These are phyloP conservation scores for Leavenworthia alabamica DNA, from an alignment of 345 rosid genomes.

Conservation along the genomic window DNA sequence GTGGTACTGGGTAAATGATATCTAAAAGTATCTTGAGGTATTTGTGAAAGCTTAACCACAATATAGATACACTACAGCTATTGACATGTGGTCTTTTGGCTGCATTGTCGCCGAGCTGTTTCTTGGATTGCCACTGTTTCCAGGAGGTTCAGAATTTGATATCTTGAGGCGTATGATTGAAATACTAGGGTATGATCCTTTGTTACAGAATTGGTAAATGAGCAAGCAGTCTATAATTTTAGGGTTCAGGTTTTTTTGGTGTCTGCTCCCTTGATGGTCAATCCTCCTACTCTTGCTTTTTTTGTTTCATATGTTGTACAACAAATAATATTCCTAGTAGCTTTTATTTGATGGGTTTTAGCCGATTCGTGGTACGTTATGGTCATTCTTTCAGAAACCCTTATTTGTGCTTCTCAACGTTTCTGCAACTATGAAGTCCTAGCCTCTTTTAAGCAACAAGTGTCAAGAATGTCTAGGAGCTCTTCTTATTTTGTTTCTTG, in stretches of 20 bases:
- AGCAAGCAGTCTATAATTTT: not conserved
- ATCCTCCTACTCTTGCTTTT: not conserved
- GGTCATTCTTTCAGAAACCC: slow-evolving; percentile 1
- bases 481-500: not conserved
- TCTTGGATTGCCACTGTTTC: slow-evolving; percentile 94
- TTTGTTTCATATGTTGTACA: slow-evolving; percentile 1
- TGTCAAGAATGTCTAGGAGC: slow-evolving; percentile 3
- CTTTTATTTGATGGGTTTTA: not conserved
- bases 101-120: slow-evolving; percentile 99
- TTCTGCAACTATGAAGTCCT: slow-evolving; percentile 3
- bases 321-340: not conserved
- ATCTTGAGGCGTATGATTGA: slow-evolving; percentile 82
- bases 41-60: slow-evolving; percentile 41
- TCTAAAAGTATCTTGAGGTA: not conserved
- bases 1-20: slow-evolving; percentile 8
- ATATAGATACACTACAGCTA: slow-evolving; percentile 86
- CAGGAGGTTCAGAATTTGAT: slow-evolving; percentile 99
- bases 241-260: not conserved
- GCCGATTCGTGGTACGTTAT: not conserved
- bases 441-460: not conserved
- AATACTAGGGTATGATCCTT: slow-evolving; percentile 72
- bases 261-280: slow-evolving; percentile 1
- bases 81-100: slow-evolving; percentile 99
- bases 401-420: slow-evolving; percentile 1
- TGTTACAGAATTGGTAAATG: slow-evolving; percentile 6